These are phyloP conservation scores for Ophiorrhiza pumila DNA, from an alignment of 257 asterid species.

Conservation along the genomic window DNA sequence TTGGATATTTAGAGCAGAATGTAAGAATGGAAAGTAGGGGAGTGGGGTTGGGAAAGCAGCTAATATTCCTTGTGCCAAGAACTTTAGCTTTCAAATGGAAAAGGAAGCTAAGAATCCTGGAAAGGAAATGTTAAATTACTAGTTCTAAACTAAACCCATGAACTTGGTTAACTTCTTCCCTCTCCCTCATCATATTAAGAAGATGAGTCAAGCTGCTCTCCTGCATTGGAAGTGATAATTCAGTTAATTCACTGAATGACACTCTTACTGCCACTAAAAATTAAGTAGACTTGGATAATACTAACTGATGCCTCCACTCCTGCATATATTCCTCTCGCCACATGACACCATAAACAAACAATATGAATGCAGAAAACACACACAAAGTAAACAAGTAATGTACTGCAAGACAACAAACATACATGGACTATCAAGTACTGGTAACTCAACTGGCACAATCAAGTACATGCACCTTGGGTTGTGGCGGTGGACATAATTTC, in stretches of 20 bases:
- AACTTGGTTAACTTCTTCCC: not conserved
- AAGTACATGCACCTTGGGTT: slow-evolving; percentile 69
- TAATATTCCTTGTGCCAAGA: not conserved
- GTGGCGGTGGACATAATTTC: slow-evolving; percentile 88
- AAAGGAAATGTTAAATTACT: not conserved
- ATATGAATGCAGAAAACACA: not conserved
- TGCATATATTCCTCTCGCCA: not conserved
- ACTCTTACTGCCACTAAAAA: no score
- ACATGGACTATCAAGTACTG: not conserved
- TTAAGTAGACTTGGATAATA: no score
- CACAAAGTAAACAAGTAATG: not conserved
- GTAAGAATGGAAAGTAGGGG: not conserved
- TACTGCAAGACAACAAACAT: not conserved
- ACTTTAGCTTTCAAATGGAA: not conserved
- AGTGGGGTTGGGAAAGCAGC: not conserved
- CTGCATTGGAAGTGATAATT: not conserved
- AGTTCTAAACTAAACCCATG: not conserved
- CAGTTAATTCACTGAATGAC: no score
- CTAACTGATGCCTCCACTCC: not conserved
- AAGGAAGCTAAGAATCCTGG: not conserved
- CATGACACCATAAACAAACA: not conserved
- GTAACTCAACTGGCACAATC: not conserved
- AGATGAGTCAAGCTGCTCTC: not conserved
- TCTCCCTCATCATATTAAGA: not conserved
- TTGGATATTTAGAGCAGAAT: not conserved